A percentile compares a stretch with the other conserved stretches of the same genome.
Evolutionary conservation across 768 basidiomycete genomes (phyloP).

Genomic region (Lactarius hatsudake): DNA sequence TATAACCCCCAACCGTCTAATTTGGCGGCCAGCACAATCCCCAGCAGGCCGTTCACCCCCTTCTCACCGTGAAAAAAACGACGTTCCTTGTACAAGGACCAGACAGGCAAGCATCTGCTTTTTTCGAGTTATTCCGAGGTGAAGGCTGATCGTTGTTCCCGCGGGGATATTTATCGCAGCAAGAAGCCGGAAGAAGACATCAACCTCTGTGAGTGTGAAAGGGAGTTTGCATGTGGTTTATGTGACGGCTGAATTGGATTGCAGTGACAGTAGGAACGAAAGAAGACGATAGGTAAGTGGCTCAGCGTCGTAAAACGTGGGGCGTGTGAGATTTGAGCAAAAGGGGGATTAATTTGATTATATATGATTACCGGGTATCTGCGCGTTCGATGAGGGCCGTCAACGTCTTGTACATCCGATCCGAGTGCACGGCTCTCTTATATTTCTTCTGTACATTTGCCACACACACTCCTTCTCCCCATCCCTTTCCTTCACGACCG

Average conservation of each 20-base stretch:
- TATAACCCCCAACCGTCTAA: slow-evolving; percentile 11
- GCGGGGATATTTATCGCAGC: slow-evolving; percentile 17
- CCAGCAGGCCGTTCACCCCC: slow-evolving; percentile 2
- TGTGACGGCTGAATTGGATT: background rate
- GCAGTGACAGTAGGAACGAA: slow-evolving; percentile 10
- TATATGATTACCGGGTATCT: slow-evolving; percentile 22
- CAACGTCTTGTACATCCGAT: background rate
- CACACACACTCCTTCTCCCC: slow-evolving; percentile 29
- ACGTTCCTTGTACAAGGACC: slow-evolving; percentile 2
- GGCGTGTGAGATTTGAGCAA: slow-evolving; percentile 36
- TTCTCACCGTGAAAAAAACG: background rate
- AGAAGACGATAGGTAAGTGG: slow-evolving; percentile 22
- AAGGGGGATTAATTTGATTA: slow-evolving; percentile 19
- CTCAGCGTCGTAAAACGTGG: slow-evolving; percentile 42
- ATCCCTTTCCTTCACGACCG: slow-evolving; percentile 39
- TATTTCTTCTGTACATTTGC: slow-evolving; percentile 33
- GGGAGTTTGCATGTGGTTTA: background rate
- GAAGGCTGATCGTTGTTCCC: slow-evolving; percentile 19
- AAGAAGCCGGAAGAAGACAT: slow-evolving; percentile 14
- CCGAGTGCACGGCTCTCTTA: slow-evolving; percentile 34
- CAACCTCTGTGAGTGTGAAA: slow-evolving; percentile 13
- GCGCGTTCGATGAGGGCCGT: slow-evolving; percentile 10
- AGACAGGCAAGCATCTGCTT: slow-evolving; percentile 6
- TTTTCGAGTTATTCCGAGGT: slow-evolving; percentile 12
- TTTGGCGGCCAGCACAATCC: slow-evolving; percentile 12